Evolutionary conservation across 768 basidiomycete genomes (phyloP).

Genomic region (Bullera alba): DNA sequence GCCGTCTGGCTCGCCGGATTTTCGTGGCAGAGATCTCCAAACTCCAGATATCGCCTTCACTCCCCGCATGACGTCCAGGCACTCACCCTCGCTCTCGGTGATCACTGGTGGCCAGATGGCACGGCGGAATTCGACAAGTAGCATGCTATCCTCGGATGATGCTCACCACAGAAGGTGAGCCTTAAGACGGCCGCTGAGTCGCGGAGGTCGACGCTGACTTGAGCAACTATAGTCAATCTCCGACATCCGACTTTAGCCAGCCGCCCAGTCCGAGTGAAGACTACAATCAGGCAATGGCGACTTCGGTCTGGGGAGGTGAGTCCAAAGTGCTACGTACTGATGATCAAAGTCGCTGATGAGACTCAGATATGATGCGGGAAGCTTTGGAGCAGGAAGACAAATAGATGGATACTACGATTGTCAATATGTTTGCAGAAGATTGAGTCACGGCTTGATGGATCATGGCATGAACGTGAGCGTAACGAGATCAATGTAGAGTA

Average conservation of each 20-base stretch:
- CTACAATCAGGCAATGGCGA: slow-evolving; percentile 14
- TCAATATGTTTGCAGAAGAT: no score
- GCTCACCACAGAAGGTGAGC: slow-evolving; percentile 23
- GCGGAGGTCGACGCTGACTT: neutral
- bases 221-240: no score
- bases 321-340: neutral
- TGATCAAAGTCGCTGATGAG: neutral
- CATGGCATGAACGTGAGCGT: no score
- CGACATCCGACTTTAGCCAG: no score
- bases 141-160: slow-evolving; percentile 34
- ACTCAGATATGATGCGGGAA: slow-evolving; percentile 37
- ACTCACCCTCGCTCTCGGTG: neutral
- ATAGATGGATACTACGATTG: neutral
- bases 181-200: neutral
- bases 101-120: neutral
- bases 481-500: neutral
- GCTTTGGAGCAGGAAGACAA: slow-evolving; percentile 23
- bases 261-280: slow-evolving; percentile 6
- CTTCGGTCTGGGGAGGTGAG: slow-evolving; percentile 35
- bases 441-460: no score
- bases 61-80: neutral
- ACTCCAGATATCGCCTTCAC: neutral
- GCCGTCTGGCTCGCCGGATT: slow-evolving; percentile 4
- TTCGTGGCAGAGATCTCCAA: neutral
- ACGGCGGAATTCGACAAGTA: slow-evolving; percentile 14